These are phyloP conservation scores for Kwoniella shivajii DNA, from an alignment of 1,284 basidiomycete species.

Conservation along the genomic window DNA sequence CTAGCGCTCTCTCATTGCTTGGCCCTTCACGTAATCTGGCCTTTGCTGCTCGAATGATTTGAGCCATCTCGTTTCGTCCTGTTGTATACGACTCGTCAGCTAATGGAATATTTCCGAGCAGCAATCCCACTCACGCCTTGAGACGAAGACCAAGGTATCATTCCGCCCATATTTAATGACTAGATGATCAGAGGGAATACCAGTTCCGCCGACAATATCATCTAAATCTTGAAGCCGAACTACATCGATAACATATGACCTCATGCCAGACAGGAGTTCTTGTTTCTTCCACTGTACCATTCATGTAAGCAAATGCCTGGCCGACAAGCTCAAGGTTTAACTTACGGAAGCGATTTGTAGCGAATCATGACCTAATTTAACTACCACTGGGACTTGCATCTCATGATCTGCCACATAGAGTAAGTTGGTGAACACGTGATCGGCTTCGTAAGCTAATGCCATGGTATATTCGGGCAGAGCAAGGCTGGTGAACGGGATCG, in stretches of 20 bases:
- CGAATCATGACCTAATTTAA: constrained; percentile 47
- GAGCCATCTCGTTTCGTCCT: constrained; percentile 69
- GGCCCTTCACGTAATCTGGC: constrained; percentile 55
- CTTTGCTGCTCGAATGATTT: constrained; percentile 44
- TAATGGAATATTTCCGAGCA: constrained; percentile 61
- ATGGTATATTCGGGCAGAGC: constrained; percentile 47
- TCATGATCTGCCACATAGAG: constrained; percentile 46
- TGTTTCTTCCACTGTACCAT: constrained; percentile 41
- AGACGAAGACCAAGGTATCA: constrained; percentile 43
- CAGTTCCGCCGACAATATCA: constrained; percentile 78
- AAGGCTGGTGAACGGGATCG: constrained; percentile 64
- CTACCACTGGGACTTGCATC: constrained; percentile 47
- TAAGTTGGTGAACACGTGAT: constrained; percentile 49
- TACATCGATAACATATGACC: constrained; percentile 50
- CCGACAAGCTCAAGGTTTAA: neutral
- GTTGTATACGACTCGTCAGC: constrained; percentile 59
- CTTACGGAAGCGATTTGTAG: constrained; percentile 48
- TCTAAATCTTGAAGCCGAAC: constrained; percentile 64
- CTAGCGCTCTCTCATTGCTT: constrained; percentile 66
- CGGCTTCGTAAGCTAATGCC: constrained; percentile 45
- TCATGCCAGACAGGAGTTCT: constrained; percentile 38
- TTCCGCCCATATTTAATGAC: constrained; percentile 64
- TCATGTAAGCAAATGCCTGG: neutral
- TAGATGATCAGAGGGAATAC: constrained; percentile 74
- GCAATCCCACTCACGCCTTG: constrained; percentile 32